Evolutionary conservation across 106 monocot genomes (phyloP).

Genomic region (Dioscorea zingiberensis): DNA sequence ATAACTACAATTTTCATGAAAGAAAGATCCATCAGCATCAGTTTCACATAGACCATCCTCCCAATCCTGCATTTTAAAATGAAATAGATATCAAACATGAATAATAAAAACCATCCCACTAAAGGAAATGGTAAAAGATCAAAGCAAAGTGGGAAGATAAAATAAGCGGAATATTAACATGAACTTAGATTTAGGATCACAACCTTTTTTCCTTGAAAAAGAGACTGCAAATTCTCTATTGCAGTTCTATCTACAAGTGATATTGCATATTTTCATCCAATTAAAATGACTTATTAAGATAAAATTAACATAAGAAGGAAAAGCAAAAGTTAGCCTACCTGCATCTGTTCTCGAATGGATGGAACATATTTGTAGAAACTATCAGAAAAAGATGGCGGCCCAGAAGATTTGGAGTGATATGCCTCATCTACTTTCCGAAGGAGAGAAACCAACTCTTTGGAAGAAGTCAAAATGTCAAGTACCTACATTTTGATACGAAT

Average conservation of each 20-base stretch:
- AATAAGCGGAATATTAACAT: background rate
- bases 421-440: constrained; percentile 52
- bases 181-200: background rate
- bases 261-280: too few relatives aligned
- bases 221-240: too few relatives aligned
- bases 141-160: background rate
- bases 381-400: constrained; percentile 22
- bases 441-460: constrained; percentile 55
- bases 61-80: constrained; percentile 73
- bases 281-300: too few relatives aligned
- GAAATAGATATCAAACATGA: background rate
- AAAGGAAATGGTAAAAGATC: background rate
- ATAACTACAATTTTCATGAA: constrained; percentile 66
- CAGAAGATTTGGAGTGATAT: constrained; percentile 48
- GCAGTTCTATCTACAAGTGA: too few relatives aligned
- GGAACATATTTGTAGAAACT: constrained; percentile 46
- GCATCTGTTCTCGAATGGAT: constrained; percentile 62
- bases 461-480: constrained; percentile 40
- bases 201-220: background rate
- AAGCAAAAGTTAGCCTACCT: constrained; percentile 32
- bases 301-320: too few relatives aligned
- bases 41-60: constrained; percentile 78
- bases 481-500: background rate
- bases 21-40: constrained; percentile 65
- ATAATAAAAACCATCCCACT: background rate